Evolutionary conservation across 805 yeast genomes (phyloP).

Genomic region (Starmerella khaoyaiensis): DNA sequence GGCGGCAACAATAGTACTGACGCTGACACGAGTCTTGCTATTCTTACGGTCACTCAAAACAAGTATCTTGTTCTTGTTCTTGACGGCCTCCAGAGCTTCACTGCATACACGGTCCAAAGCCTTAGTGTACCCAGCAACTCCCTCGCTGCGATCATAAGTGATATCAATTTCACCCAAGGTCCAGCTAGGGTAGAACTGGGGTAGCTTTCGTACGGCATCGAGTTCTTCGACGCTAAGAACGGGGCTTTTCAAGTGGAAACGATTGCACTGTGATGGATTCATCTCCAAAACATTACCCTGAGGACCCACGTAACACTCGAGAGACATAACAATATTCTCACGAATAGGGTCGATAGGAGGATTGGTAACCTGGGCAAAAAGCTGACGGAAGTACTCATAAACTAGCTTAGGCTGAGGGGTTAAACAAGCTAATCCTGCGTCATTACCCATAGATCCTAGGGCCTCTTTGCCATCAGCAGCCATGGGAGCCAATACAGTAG

Average conservation of each 20-base stretch:
- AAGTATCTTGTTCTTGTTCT: slow-evolving; percentile 58
- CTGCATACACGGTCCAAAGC: slow-evolving; percentile 79
- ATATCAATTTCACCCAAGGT: slow-evolving; percentile 69
- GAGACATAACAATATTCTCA: slow-evolving; percentile 91
- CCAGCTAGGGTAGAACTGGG: slow-evolving; percentile 76
- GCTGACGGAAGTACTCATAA: slow-evolving; percentile 88
- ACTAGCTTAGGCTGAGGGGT: slow-evolving; percentile 82
- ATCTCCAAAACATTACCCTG: slow-evolving; percentile 91
- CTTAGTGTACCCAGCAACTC: slow-evolving; percentile 70
- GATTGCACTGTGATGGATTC: slow-evolving; percentile 83
- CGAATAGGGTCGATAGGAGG: slow-evolving; percentile 98
- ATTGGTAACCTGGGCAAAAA: slow-evolving; percentile 96
- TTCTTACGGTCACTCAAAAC: slow-evolving; percentile 62
- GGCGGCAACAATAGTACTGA: slow-evolving; percentile 80
- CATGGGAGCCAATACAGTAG: slow-evolving; percentile 81
- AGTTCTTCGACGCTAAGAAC: slow-evolving; percentile 63
- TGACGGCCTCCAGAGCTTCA: slow-evolving; percentile 76
- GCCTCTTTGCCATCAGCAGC: slow-evolving; percentile 86
- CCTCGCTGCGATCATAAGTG: slow-evolving; percentile 73
- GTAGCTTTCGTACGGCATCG: slow-evolving; percentile 58
- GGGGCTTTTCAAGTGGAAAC: slow-evolving; percentile 73
- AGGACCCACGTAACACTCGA: slow-evolving; percentile 96
- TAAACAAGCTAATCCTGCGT: slow-evolving; percentile 86
- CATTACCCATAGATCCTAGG: slow-evolving; percentile 97
- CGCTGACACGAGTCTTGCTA: slow-evolving; percentile 52